Percentiles rank a stretch among this genome's conserved stretches.
These are phyloP conservation scores for Heterobasidion irregulare DNA, from an alignment of 1,284 basidiomycete genomes.

Conservation along the genomic window DNA sequence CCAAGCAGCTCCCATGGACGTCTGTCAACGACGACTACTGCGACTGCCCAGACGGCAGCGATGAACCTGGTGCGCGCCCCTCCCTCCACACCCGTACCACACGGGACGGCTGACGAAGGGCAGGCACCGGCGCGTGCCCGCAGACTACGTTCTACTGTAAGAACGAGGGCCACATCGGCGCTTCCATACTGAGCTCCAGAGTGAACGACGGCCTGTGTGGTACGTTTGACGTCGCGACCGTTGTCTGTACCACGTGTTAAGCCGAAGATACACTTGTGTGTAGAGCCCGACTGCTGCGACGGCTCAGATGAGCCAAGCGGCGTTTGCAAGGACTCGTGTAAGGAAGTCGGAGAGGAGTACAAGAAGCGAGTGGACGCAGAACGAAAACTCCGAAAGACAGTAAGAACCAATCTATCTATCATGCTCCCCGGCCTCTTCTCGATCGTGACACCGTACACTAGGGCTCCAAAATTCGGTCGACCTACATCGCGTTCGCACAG, in stretches of 20 bases:
- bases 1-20: constrained; percentile 63
- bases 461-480: constrained; percentile 88
- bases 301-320: constrained; percentile 89
- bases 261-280: not conserved
- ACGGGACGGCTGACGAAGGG: constrained; percentile 4
- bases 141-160: constrained; percentile 78
- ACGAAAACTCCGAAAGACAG: constrained; percentile 74
- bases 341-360: constrained; percentile 67
- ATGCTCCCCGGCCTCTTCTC: not conserved
- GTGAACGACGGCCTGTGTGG: constrained; percentile 97
- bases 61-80: constrained; percentile 70
- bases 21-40: constrained; percentile 94
- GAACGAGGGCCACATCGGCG: constrained; percentile 86
- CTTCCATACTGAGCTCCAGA: constrained; percentile 69
- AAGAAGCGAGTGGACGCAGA: constrained; percentile 61
- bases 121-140: constrained; percentile 84
- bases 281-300: constrained; percentile 93
- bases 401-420: constrained; percentile 24
- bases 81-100: not conserved
- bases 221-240: constrained; percentile 27
- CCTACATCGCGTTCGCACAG: constrained; percentile 80
- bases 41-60: constrained; percentile 89
- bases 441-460: constrained; percentile 18
- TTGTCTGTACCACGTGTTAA: constrained; percentile 5
- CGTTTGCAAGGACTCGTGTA: constrained; percentile 76